Conservation (phyloP, 2,329 filamentous ascomycete species). For the Taxawa tesnikishii region DNA sequence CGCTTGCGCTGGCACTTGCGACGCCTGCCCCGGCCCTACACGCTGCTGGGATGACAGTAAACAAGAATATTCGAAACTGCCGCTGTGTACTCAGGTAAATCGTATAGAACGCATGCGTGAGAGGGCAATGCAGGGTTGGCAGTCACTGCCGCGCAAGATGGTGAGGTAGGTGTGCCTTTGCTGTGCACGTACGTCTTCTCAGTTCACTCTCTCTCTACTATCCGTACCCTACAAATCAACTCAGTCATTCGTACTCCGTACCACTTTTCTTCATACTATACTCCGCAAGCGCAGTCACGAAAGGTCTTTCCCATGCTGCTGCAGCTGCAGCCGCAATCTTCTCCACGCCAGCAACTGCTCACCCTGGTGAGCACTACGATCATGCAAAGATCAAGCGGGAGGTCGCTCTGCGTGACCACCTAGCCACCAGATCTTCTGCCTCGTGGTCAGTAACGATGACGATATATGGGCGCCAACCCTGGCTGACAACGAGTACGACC, state of each 20-base stretch:
- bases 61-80: too few relatives aligned
- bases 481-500: conserved; percentile 40
- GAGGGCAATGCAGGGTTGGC: neutral
- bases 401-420: conserved; percentile 15
- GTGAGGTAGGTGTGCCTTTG: neutral
- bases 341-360: conserved; percentile 11
- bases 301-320: neutral
- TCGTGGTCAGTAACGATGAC: conserved; percentile 34
- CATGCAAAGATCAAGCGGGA: conserved; percentile 17
- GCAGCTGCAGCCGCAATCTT: neutral
- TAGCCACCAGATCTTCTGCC: neutral
- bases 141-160: neutral
- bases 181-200: neutral
- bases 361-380: conserved; percentile 23
- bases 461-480: conserved; percentile 39
- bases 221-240: neutral
- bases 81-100: too few relatives aligned
- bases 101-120: neutral
- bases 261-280: too few relatives aligned
- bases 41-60: too few relatives aligned
- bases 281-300: too few relatives aligned
- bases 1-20: neutral
- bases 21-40: neutral
- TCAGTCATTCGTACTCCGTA: too few relatives aligned
- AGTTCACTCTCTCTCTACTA: neutral